These are phyloP conservation scores for Phaffomyces antillensis DNA, from an alignment of 805 yeast species.

Conservation along the genomic window DNA sequence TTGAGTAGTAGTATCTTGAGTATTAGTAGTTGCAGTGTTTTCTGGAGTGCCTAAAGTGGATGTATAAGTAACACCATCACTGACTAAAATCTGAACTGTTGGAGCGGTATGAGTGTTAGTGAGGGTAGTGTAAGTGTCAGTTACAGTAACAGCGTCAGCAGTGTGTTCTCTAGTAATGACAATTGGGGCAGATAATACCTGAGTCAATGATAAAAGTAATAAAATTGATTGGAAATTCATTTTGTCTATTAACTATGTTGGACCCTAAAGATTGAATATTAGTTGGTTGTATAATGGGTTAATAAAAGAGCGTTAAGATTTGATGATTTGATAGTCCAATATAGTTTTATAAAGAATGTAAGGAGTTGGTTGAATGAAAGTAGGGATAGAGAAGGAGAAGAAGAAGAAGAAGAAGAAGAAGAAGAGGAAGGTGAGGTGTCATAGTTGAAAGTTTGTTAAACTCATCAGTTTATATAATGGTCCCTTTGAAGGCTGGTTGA, in stretches of 20 bases:
- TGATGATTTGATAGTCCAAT: too few relatives aligned
- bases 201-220: constrained; percentile 14
- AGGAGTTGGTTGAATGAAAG: too few relatives aligned
- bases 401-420: neutral
- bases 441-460: too few relatives aligned
- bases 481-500: too few relatives aligned
- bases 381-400: too few relatives aligned
- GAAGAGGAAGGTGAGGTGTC: neutral
- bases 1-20: constrained; percentile 3
- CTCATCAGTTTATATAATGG: too few relatives aligned
- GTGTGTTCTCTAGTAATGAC: constrained; percentile 49
- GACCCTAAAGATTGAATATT: constrained; percentile 6
- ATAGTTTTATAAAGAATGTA: too few relatives aligned
- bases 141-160: constrained; percentile 44
- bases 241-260: neutral
- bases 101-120: constrained; percentile 34
- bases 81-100: constrained; percentile 31
- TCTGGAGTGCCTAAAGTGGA: constrained; percentile 22
- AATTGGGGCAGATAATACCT: constrained; percentile 29
- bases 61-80: constrained; percentile 31
- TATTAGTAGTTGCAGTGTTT: neutral
- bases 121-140: constrained; percentile 33
- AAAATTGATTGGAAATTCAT: constrained; percentile 6
- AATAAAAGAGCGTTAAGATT: too few relatives aligned
- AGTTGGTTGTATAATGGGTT: neutral